A percentile compares a stretch with the other conserved stretches of the same genome.
Conservation (phyloP, 129 eudicot genomes). For the Arctium lappa region DNA sequence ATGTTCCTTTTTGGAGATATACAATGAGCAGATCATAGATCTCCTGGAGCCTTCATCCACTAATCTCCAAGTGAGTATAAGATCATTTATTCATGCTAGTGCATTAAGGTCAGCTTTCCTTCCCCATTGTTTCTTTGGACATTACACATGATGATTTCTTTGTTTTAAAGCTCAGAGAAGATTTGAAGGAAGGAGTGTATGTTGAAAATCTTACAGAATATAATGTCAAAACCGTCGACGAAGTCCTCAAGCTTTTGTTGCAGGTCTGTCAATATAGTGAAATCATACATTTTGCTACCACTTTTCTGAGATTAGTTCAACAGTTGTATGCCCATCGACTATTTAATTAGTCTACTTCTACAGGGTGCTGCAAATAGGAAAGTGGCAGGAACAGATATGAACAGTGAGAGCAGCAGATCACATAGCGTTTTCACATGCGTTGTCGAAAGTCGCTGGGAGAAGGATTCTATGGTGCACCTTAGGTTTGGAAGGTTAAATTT, state of each 20-base stretch:
- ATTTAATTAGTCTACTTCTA: conserved; percentile 1
- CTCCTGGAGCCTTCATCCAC: conserved; percentile 84
- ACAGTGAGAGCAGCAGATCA: conserved; percentile 89
- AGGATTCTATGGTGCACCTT: conserved; percentile 66
- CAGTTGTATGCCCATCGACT: conserved; percentile 11
- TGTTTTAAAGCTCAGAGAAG: conserved; percentile 72
- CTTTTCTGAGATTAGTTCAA: neutral
- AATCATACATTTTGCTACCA: neutral
- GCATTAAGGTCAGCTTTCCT: neutral
- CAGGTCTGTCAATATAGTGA: conserved; percentile 52
- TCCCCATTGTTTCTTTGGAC: conserved; percentile 7
- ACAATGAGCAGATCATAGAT: conserved; percentile 89
- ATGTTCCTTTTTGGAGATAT: conserved; percentile 91
- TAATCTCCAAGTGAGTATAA: conserved; percentile 63
- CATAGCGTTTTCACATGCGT: conserved; percentile 90
- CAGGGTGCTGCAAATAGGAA: conserved; percentile 90
- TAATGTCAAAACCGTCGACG: conserved; percentile 56
- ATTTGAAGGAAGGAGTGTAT: conserved; percentile 75
- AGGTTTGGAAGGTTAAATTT: conserved; percentile 85
- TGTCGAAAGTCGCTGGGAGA: conserved; percentile 89
- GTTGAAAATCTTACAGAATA: conserved; percentile 80
- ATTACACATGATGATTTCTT: conserved; percentile 2
- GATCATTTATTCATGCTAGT: conserved; percentile 8
- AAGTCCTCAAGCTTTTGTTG: conserved; percentile 70
- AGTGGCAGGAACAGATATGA: conserved; percentile 91